Conservation (phyloP, 2,329 filamentous ascomycete genomes). For the Arthroderma sp. region DNA sequence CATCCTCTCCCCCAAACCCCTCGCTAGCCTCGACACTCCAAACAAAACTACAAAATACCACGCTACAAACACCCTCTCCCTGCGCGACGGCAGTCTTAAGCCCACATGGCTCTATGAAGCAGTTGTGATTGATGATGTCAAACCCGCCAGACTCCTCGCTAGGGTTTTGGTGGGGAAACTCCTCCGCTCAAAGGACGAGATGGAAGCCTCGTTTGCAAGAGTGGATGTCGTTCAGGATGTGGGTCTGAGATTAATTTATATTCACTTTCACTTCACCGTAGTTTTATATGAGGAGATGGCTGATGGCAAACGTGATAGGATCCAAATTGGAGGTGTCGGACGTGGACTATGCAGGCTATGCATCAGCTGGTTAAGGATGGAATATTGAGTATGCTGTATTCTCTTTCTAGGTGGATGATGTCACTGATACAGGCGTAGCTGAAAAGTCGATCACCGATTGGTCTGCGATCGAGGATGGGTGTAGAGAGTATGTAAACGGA, state of each 20-base stretch:
- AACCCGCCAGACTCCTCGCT: not conserved
- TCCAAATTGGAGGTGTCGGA: conserved; percentile 3
- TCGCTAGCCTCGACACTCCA: not conserved
- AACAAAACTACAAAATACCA: conserved; percentile 1
- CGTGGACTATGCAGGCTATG: conserved; percentile 2
- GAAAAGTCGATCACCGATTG: conserved; percentile 3
- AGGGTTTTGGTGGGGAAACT: conserved; percentile 1
- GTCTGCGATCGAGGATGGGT: not conserved
- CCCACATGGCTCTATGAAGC: conserved; percentile 2
- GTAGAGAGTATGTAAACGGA: not conserved
- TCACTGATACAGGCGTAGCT: no score
- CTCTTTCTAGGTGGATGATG: not conserved
- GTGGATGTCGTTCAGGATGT: conserved; percentile 3
- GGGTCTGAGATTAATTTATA: not conserved
- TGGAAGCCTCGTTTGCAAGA: conserved; percentile 1
- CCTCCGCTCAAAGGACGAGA: not conserved
- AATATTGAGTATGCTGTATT: conserved; percentile 1
- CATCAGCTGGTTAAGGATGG: conserved; percentile 1
- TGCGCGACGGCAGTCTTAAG: not conserved
- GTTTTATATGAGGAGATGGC: not conserved
- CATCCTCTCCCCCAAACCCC: conserved; percentile 1
- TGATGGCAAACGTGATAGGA: not conserved
- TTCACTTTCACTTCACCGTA: not conserved
- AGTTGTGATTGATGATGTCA: not conserved
- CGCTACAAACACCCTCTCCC: conserved; percentile 1